phyloP scores from a whole-genome alignment of 2,329 filamentous ascomycete species.

The Meredithiella fracta region DNA sequence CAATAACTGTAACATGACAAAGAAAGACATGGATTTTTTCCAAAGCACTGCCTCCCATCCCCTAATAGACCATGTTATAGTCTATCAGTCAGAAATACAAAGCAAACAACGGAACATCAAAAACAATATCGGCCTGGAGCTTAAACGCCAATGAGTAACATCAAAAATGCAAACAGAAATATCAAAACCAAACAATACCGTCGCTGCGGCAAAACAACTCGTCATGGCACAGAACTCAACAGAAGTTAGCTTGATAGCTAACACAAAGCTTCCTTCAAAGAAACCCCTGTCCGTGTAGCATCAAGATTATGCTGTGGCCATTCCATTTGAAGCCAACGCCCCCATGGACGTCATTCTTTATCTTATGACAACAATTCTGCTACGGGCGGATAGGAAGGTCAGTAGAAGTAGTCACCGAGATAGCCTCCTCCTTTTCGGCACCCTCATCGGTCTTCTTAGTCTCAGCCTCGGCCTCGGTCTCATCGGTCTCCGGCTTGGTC shows the following conservation, averaged over 20 bases:
- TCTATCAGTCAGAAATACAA: slow-evolving; percentile 3
- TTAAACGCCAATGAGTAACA: slow-evolving; percentile 5
- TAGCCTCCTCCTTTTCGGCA: background rate
- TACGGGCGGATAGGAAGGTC: slow-evolving; percentile 5
- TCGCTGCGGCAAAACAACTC: background rate
- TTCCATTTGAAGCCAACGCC: no score
- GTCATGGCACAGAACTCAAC: background rate
- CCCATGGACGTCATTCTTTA: background rate
- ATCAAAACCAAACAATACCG: slow-evolving; percentile 6
- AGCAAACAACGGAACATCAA: background rate
- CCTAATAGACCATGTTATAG: background rate
- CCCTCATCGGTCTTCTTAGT: slow-evolving; percentile 7
- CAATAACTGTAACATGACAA: background rate
- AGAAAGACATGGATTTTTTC: background rate
- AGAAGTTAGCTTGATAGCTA: background rate
- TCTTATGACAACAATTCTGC: background rate
- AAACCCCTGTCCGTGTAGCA: background rate
- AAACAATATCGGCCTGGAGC: slow-evolving; percentile 5
- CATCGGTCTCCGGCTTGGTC: slow-evolving; percentile 41
- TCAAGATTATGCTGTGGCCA: background rate
- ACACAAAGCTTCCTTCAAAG: background rate
- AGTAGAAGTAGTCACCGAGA: background rate
- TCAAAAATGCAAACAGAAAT: slow-evolving; percentile 6
- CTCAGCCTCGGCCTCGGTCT: slow-evolving; percentile 12
- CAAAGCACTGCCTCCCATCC: background rate